These are phyloP conservation scores for Protomyces arabidopsidicola DNA, from an alignment of 1,139 yeast genomes.

Conservation along the genomic window DNA sequence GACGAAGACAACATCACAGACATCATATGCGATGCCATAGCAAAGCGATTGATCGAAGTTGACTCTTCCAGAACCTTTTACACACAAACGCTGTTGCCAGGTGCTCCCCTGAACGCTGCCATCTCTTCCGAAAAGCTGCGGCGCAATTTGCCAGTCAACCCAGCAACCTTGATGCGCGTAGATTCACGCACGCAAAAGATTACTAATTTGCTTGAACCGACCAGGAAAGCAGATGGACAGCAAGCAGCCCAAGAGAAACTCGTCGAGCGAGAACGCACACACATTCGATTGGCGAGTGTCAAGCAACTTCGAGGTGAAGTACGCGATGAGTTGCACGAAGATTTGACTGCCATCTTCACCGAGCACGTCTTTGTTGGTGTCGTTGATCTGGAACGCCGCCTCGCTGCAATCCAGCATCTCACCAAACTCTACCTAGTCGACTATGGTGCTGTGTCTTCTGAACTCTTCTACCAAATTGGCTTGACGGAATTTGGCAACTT, in stretches of 20 bases:
- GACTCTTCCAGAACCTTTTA: constrained; percentile 68
- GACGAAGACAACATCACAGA: constrained; percentile 83
- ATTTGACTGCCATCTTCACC: constrained; percentile 62
- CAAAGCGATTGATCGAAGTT: constrained; percentile 50
- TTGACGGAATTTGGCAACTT: constrained; percentile 75
- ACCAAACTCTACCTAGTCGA: constrained; percentile 73
- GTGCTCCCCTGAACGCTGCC: constrained; percentile 8
- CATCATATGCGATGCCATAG: constrained; percentile 50
- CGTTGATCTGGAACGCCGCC: constrained; percentile 63
- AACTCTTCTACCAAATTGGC: constrained; percentile 75
- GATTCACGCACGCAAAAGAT: constrained; percentile 36
- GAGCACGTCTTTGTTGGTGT: constrained; percentile 76
- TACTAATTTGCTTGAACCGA: background rate
- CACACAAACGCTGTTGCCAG: constrained; percentile 45
- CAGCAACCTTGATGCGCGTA: constrained; percentile 26
- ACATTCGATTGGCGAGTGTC: constrained; percentile 51
- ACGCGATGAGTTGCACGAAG: constrained; percentile 47
- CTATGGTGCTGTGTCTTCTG: constrained; percentile 62
- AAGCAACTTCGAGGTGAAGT: constrained; percentile 51
- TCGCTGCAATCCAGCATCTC: constrained; percentile 79
- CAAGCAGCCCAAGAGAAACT: constrained; percentile 7
- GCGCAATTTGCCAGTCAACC: background rate
- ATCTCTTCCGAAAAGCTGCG: constrained; percentile 11
- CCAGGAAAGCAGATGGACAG: constrained; percentile 4
- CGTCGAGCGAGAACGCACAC: constrained; percentile 29